phyloP scores from a whole-genome alignment of 495 filamentous ascomycete species.

The Chaetomium fimeti region DNA sequence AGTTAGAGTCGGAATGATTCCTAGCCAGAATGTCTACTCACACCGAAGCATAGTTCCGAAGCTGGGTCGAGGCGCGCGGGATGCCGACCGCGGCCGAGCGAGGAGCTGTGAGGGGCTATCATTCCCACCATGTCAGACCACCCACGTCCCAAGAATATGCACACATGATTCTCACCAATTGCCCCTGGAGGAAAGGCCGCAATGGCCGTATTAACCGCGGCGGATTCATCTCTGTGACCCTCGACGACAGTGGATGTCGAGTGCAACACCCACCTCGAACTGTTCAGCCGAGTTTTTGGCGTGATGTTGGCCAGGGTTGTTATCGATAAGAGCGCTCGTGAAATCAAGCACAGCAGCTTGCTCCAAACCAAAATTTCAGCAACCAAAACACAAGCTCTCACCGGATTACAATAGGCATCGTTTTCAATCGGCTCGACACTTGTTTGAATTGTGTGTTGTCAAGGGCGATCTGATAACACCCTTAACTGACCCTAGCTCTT shows the following conservation, averaged over 20 bases:
- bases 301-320: slow-evolving; percentile 23
- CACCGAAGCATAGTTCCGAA: slow-evolving; percentile 33
- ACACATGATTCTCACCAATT: slow-evolving; percentile 28
- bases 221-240: slow-evolving; percentile 35
- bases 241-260: slow-evolving; percentile 26
- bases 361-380: too few species aligned
- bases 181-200: slow-evolving; percentile 34
- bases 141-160: background rate
- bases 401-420: background rate
- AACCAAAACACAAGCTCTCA: background rate
- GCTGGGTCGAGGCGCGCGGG: slow-evolving; percentile 26
- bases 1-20: background rate
- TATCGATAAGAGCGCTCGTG: slow-evolving; percentile 38
- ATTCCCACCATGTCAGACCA: slow-evolving; percentile 16
- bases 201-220: slow-evolving; percentile 39
- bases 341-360: background rate
- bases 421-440: slow-evolving; percentile 14
- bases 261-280: slow-evolving; percentile 13
- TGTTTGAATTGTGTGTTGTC: slow-evolving; percentile 4
- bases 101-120: slow-evolving; percentile 29
- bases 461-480: background rate
- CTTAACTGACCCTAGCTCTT: background rate
- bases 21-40: slow-evolving; percentile 16
- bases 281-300: slow-evolving; percentile 33
- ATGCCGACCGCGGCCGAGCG: slow-evolving; percentile 26